phyloP scores from a whole-genome alignment of 2,329 filamentous ascomycete species.

The Chlorencoelia australis region DNA sequence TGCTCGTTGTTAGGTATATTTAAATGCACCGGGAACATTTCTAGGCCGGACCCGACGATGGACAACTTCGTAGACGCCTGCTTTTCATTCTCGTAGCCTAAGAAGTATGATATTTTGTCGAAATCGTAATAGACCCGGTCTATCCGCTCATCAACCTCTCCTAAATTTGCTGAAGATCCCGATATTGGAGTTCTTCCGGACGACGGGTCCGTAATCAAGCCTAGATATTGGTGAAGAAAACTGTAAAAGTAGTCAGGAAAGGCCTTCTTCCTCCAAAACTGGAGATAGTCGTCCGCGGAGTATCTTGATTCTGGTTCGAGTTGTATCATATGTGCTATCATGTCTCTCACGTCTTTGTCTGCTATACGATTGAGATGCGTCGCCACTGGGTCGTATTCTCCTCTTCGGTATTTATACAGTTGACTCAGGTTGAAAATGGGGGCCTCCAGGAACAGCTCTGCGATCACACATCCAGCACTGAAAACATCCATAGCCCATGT shows the following conservation, averaged over 20 bases:
- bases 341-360: slow-evolving; percentile 74
- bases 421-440: slow-evolving; percentile 98
- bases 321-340: slow-evolving; percentile 94
- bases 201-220: slow-evolving; percentile 81
- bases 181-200: slow-evolving; percentile 66
- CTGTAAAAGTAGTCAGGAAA: slow-evolving; percentile 97
- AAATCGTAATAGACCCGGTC: slow-evolving; percentile 90
- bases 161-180: slow-evolving; percentile 59
- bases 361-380: slow-evolving; percentile 77
- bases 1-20: slow-evolving; percentile 82
- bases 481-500: slow-evolving; percentile 99
- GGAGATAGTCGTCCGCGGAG: slow-evolving; percentile 85
- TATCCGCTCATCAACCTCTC: slow-evolving; percentile 87
- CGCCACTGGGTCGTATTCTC: slow-evolving; percentile 81
- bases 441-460: slow-evolving; percentile 87
- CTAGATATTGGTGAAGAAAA: slow-evolving; percentile 97
- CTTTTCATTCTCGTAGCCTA: slow-evolving; percentile 56
- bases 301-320: slow-evolving; percentile 86
- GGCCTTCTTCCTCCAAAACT: slow-evolving; percentile 83
- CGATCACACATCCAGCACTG: slow-evolving; percentile 92
- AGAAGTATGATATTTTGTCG: slow-evolving; percentile 93
- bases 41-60: slow-evolving; percentile 41
- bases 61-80: slow-evolving; percentile 26
- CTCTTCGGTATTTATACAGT: slow-evolving; percentile 84
- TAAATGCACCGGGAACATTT: slow-evolving; percentile 69